A percentile compares a stretch with the other conserved stretches of the same genome.
Conservation (phyloP, 2,329 filamentous ascomycete genomes). For the Talaromyces sp. region DNA sequence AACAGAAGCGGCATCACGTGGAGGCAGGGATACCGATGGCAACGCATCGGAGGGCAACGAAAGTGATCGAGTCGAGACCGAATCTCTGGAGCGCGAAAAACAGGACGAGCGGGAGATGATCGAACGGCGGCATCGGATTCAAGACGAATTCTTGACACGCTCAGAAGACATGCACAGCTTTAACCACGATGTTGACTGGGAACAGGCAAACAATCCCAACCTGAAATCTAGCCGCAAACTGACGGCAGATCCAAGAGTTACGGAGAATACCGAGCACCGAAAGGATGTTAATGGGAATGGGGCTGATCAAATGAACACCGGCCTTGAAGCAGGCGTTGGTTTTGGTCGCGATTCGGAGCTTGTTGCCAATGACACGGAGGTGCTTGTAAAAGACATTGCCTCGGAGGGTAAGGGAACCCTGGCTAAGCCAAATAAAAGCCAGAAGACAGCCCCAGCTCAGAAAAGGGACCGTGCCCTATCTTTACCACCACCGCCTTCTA, state of each 20-base stretch:
- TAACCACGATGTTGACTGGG: conserved; percentile 67
- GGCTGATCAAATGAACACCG: conserved; percentile 65
- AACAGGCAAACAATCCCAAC: conserved; percentile 53
- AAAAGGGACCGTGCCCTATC: conserved; percentile 15
- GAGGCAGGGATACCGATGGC: conserved; percentile 52
- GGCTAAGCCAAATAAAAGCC: conserved; percentile 44
- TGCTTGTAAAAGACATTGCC: conserved; percentile 59
- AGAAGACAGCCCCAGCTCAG: conserved; percentile 23
- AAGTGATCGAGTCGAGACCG: conserved; percentile 19
- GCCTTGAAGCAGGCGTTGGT: conserved; percentile 55
- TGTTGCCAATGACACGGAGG: conserved; percentile 59
- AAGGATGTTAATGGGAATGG: conserved; percentile 76
- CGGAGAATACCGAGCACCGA: conserved; percentile 56
- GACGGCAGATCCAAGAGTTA: conserved; percentile 54
- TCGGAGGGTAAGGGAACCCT: conserved; percentile 60
- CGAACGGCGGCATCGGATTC: conserved; percentile 38
- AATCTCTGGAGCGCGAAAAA: conserved; percentile 29
- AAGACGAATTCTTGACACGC: conserved; percentile 52
- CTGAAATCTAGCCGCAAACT: conserved; percentile 49
- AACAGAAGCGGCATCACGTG: conserved; percentile 57
- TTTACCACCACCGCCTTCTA: conserved; percentile 13
- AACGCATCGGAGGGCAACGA: conserved; percentile 15
- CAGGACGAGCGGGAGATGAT: conserved; percentile 37
- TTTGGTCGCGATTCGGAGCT: conserved; percentile 66
- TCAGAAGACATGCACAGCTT: conserved; percentile 59